Percentiles rank a stretch among this genome's conserved stretches.
These are phyloP conservation scores for Starmera amethionina DNA, from an alignment of 805 yeast species.

Conservation along the genomic window DNA sequence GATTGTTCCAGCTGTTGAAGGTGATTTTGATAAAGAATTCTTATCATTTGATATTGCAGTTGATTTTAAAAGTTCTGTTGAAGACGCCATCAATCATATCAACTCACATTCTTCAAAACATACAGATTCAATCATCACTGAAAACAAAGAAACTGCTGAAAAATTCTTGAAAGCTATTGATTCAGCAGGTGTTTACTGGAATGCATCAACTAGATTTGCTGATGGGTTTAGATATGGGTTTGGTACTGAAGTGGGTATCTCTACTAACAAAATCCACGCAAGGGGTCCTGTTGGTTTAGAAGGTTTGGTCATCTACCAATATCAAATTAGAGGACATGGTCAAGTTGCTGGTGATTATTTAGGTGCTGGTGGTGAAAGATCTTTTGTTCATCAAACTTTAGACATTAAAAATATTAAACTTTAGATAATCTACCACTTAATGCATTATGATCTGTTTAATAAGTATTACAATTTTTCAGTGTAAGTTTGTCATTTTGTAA, in stretches of 20 bases:
- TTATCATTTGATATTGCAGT: conserved; percentile 78
- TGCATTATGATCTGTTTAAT: too few species aligned
- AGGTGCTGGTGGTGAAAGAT: conserved; percentile 84
- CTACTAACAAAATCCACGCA: conserved; percentile 95
- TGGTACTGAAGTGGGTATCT: conserved; percentile 97
- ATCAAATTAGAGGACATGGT: conserved; percentile 85
- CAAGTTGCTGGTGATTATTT: conserved; percentile 86
- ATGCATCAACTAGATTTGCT: conserved; percentile 93
- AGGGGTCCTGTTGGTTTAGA: conserved; percentile 98
- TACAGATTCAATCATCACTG: conserved; percentile 88
- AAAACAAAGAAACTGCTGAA: conserved; percentile 60
- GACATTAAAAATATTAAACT: conserved; percentile 25
- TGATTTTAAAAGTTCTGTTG: conserved; percentile 43
- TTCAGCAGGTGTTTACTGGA: conserved; percentile 97
- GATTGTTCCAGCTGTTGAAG: conserved; percentile 41
- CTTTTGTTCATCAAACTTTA: conserved; percentile 64
- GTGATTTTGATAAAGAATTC: conserved; percentile 77
- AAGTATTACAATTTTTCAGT: too few species aligned
- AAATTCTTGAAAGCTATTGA: conserved; percentile 77
- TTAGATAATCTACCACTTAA: conserved; percentile 4
- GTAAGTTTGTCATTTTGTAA: too few species aligned
- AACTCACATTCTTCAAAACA: conserved; percentile 92
- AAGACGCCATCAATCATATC: conserved; percentile 77
- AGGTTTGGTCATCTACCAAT: conserved; percentile 93
- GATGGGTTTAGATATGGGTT: conserved; percentile 98